A percentile compares a stretch with the other conserved stretches of the same genome.
Evolutionary conservation across 2,329 filamentous ascomycete genomes (phyloP).

Genomic region (Talaromyces marneffei): DNA sequence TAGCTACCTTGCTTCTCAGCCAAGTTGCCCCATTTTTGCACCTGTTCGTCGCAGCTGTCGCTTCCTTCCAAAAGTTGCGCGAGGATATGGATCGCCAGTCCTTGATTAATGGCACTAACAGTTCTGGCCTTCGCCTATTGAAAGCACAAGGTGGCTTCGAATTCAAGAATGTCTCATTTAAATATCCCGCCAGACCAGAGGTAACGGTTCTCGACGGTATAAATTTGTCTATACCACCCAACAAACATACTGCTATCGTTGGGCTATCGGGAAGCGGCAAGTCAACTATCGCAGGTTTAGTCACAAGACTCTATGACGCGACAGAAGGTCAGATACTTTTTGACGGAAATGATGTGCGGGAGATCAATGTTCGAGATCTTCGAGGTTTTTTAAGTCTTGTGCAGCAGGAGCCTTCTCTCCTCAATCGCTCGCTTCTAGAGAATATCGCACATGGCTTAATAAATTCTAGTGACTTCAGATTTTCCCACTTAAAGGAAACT

Average conservation of each 20-base stretch:
- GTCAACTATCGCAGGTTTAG: slow-evolving; percentile 40
- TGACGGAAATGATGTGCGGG: slow-evolving; percentile 24
- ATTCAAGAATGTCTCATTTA: slow-evolving; percentile 26
- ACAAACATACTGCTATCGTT: slow-evolving; percentile 41
- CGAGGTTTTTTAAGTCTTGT: slow-evolving; percentile 38
- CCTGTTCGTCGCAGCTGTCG: slow-evolving; percentile 17
- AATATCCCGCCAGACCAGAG: slow-evolving; percentile 34
- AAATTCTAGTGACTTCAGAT: slow-evolving; percentile 25
- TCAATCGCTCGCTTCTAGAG: slow-evolving; percentile 49
- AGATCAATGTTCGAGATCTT: slow-evolving; percentile 32
- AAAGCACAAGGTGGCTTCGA: slow-evolving; percentile 11
- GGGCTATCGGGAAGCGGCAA: slow-evolving; percentile 50
- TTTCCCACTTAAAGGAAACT: slow-evolving; percentile 22
- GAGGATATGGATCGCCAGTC: slow-evolving; percentile 17
- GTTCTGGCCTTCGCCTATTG: neutral
- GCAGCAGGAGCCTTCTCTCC: slow-evolving; percentile 48
- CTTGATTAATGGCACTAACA: slow-evolving; percentile 16
- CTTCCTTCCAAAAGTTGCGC: slow-evolving; percentile 15
- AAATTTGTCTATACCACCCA: slow-evolving; percentile 28
- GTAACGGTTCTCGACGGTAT: slow-evolving; percentile 30
- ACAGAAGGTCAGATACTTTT: slow-evolving; percentile 26
- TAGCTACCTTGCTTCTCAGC: slow-evolving; percentile 34
- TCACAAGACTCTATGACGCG: slow-evolving; percentile 36
- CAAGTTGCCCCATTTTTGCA: slow-evolving; percentile 37
- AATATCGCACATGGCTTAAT: slow-evolving; percentile 50